phyloP scores from a whole-genome alignment of 1,139 yeast species.

The Pneumocystis canis region DNA sequence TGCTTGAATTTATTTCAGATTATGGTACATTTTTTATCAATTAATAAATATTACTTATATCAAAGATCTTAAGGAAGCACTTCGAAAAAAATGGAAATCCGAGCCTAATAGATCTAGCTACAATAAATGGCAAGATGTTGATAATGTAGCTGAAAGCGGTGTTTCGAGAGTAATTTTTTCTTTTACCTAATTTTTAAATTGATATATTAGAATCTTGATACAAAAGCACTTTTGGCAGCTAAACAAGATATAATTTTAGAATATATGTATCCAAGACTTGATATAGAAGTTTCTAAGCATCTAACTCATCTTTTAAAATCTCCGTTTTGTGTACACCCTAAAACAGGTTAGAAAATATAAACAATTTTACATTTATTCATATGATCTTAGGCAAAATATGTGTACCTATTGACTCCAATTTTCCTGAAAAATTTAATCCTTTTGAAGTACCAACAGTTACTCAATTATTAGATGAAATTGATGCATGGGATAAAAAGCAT shows the following conservation, averaged over 20 bases:
- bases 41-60: not conserved
- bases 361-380: not conserved
- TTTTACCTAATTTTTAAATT: slow-evolving; percentile 15
- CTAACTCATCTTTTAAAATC: slow-evolving; percentile 84
- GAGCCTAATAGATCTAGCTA: slow-evolving; percentile 35
- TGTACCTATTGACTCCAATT: slow-evolving; percentile 68
- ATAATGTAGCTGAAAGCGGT: slow-evolving; percentile 38
- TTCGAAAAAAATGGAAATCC: slow-evolving; percentile 42
- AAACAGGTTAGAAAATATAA: slow-evolving; percentile 46
- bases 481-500: slow-evolving; percentile 28
- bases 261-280: slow-evolving; percentile 79
- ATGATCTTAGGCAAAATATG: slow-evolving; percentile 42
- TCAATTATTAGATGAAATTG: slow-evolving; percentile 42
- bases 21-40: slow-evolving; percentile 20
- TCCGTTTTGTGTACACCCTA: slow-evolving; percentile 97
- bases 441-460: slow-evolving; percentile 63
- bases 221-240: slow-evolving; percentile 41
- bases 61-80: slow-evolving; percentile 33
- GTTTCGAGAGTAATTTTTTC: slow-evolving; percentile 25
- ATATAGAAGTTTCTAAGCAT: slow-evolving; percentile 82
- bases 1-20: slow-evolving; percentile 52
- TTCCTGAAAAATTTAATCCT: slow-evolving; percentile 54
- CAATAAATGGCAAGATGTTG: slow-evolving; percentile 75
- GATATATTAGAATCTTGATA: slow-evolving; percentile 20
- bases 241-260: slow-evolving; percentile 73